phyloP scores from a whole-genome alignment of 1,139 yeast genomes.

The Yamadazyma atmosphaerica region DNA sequence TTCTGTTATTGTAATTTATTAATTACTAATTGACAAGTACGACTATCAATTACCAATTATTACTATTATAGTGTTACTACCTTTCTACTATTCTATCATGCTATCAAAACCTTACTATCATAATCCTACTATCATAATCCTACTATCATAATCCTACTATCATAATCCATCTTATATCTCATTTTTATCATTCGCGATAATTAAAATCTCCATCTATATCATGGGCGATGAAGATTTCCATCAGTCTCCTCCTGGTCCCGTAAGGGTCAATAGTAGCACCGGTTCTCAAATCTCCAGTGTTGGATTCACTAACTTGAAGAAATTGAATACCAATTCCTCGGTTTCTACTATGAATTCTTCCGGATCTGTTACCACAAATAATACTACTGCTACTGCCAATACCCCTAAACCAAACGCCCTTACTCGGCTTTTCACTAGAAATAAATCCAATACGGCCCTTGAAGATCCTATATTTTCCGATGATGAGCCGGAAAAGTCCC shows the following conservation, averaged over 20 bases:
- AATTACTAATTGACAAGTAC: too few species aligned
- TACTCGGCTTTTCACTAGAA: constrained; percentile 36
- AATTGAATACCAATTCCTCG: constrained; percentile 35
- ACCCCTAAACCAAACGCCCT: constrained; percentile 21
- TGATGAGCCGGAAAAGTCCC: constrained; percentile 4
- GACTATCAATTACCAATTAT: too few species aligned
- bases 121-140: too few species aligned
- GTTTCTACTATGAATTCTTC: constrained; percentile 11
- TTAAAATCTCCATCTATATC: background rate
- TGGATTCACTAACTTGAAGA: constrained; percentile 42
- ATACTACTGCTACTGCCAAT: constrained; percentile 17
- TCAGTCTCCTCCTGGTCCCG: background rate
- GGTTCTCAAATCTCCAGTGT: constrained; percentile 37
- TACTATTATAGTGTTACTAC: too few species aligned
- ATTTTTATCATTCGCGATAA: too few species aligned
- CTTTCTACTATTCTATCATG: too few species aligned
- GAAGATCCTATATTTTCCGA: constrained; percentile 9
- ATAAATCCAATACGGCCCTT: constrained; percentile 25
- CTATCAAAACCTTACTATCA: too few species aligned
- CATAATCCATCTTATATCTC: too few species aligned
- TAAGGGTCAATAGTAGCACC: background rate
- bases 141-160: too few species aligned
- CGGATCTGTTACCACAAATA: constrained; percentile 1
- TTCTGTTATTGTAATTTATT: too few species aligned
- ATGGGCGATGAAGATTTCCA: constrained; percentile 2